Conservation (phyloP, 2,329 filamentous ascomycete genomes). For the Bipolaris victoriae region DNA sequence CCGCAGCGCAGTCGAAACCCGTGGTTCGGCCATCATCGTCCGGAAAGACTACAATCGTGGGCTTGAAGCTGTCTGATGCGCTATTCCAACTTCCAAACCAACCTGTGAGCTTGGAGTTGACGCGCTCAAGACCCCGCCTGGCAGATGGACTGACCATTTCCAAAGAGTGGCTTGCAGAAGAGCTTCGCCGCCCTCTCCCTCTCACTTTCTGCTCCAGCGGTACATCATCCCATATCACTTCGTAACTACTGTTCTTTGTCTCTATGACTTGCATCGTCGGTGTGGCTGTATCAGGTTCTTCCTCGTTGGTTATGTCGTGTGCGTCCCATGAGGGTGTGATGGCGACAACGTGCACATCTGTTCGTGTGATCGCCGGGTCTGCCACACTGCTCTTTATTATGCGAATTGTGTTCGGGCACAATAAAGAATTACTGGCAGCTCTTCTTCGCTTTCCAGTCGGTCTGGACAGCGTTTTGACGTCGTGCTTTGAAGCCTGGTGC, state of each 20-base stretch:
- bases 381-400: constrained; percentile 32
- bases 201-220: constrained; percentile 17
- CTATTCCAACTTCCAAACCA: constrained; percentile 36
- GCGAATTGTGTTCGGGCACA: constrained; percentile 17
- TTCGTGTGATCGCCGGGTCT: constrained; percentile 38
- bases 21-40: constrained; percentile 27
- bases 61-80: constrained; percentile 25
- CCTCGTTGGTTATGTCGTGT: constrained; percentile 4
- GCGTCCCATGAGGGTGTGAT: constrained; percentile 27
- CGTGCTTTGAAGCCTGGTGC: background rate
- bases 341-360: constrained; percentile 46
- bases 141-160: constrained; percentile 19
- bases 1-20: constrained; percentile 17
- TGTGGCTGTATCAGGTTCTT: constrained; percentile 27
- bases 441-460: background rate
- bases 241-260: constrained; percentile 35
- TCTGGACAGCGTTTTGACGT: background rate
- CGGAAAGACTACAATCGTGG: constrained; percentile 37
- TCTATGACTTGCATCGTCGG: constrained; percentile 45
- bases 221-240: constrained; percentile 43
- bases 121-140: constrained; percentile 33
- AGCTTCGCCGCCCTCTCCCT: constrained; percentile 20
- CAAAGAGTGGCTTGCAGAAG: constrained; percentile 29
- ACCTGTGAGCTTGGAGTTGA: constrained; percentile 41
- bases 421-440: background rate